Evolutionary conservation across 2,329 filamentous ascomycete species (phyloP), one percentile per base, ranked within the genome.

Genomic region (Xylariaceae sp.): DNA sequence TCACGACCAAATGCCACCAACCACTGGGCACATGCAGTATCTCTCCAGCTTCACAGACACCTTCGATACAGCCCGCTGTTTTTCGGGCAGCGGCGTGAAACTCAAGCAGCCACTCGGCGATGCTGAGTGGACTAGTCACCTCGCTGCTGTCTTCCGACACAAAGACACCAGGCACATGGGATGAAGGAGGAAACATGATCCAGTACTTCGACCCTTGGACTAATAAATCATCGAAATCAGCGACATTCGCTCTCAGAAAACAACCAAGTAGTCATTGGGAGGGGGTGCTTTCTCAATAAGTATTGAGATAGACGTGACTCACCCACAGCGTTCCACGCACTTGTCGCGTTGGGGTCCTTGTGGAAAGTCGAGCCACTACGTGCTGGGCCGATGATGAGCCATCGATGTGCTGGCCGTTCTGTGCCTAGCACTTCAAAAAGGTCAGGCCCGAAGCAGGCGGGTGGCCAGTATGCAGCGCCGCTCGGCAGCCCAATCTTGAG

Each of bases 1-100:
- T 97, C 31, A 97, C 81, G 8, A 97, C 92, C 21, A 97, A 69
- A 68, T 97, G 90, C 81, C 92, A 97, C 90, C 90, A 97, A 5
- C 90, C 89, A 36, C 83, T 88, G 0, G 92, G 90, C 5, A 97
- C 90, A 58, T 96, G 87, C 34, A 97, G 65, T 12, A 97, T 82
- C 61, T 97, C 92, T 2, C 90, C 90, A 29, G 81, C 77, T 11
- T 68, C 64, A 58, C 90, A 97, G 18, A 97, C 80, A 0, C 88
- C 90, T 64, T 97, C 90, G 19, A 84, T 64, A 54, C 89, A 96
- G 9, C 84, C 87, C 0, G 82, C 76, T 2, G 82, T 79, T 36
- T 68, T 70, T 36, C 90, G 77, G 8, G 90, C 92, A 55, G 89
- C 84, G 2, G 75, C 76, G 57, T 97, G 92, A 62, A 96, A 97